These are phyloP conservation scores for Ustilago vetiveriae DNA, from an alignment of 1,284 basidiomycete genomes.

Conservation along the genomic window DNA sequence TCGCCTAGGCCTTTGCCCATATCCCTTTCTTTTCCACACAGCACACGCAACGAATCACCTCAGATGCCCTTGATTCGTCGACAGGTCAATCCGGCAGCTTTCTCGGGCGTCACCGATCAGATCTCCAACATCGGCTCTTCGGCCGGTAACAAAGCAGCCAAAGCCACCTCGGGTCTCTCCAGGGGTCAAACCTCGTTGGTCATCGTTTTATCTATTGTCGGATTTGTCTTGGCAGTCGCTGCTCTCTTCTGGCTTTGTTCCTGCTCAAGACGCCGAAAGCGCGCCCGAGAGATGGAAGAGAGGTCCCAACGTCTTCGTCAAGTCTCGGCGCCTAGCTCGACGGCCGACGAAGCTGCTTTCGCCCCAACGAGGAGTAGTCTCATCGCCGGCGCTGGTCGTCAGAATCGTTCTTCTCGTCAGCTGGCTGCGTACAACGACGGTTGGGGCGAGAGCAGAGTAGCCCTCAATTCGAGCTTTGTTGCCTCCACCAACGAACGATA, in stretches of 20 bases:
- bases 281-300: slow-evolving; percentile 21
- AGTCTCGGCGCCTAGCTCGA: slow-evolving; percentile 3
- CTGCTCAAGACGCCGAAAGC: slow-evolving; percentile 25
- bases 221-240: slow-evolving; percentile 11
- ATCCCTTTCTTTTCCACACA: neutral
- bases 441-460: slow-evolving; percentile 37
- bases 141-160: slow-evolving; percentile 19
- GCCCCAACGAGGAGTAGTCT: neutral
- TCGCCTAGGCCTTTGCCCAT: too few relatives aligned
- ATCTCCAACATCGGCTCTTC: slow-evolving; percentile 26
- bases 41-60: slow-evolving; percentile 3
- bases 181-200: slow-evolving; percentile 17
- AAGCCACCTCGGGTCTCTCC: slow-evolving; percentile 22
- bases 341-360: neutral
- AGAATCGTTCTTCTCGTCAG: slow-evolving; percentile 5
- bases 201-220: slow-evolving; percentile 22
- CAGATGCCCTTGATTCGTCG: slow-evolving; percentile 5
- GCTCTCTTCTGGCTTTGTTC: slow-evolving; percentile 41
- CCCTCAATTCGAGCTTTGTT: slow-evolving; percentile 35
- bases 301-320: slow-evolving; percentile 13
- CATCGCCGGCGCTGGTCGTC: neutral
- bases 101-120: slow-evolving; percentile 41
- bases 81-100: slow-evolving; percentile 42
- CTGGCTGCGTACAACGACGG: slow-evolving; percentile 12
- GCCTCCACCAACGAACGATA: slow-evolving; percentile 23